These are phyloP conservation scores for Stemphylium beticola DNA, from an alignment of 2,329 filamentous ascomycete species.

Conservation along the genomic window DNA sequence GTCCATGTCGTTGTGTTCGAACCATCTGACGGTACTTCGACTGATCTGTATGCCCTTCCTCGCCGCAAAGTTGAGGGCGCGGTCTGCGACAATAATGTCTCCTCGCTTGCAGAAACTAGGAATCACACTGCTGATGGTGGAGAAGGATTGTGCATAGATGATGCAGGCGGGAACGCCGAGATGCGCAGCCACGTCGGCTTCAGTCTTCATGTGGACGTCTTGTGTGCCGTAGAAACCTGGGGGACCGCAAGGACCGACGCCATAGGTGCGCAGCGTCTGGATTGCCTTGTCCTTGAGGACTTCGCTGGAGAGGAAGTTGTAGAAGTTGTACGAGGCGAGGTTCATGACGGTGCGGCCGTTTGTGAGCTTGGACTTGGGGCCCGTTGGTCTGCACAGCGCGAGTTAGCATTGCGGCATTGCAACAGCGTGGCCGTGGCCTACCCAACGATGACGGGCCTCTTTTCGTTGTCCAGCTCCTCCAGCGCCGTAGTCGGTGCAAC, in stretches of 20 bases:
- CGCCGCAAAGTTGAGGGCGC: conserved; percentile 90
- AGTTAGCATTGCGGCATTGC: conserved; percentile 15
- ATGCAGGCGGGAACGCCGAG: conserved; percentile 89
- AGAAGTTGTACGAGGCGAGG: conserved; percentile 94
- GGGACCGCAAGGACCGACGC: conserved; percentile 94
- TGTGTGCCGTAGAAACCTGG: conserved; percentile 98
- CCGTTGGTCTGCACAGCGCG: conserved; percentile 69
- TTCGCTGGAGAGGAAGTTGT: conserved; percentile 94
- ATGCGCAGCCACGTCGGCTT: conserved; percentile 89
- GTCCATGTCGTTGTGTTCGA: conserved; percentile 93
- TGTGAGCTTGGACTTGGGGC: conserved; percentile 85
- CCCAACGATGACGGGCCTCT: conserved; percentile 86
- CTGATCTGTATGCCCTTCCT: conserved; percentile 94
- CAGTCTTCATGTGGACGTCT: conserved; percentile 96
- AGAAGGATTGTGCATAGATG: conserved; percentile 94
- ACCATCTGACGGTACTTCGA: conserved; percentile 90
- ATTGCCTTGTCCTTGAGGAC: conserved; percentile 94
- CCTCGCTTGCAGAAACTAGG: conserved; percentile 96
- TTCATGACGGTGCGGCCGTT: conserved; percentile 92
- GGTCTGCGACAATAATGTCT: conserved; percentile 95
- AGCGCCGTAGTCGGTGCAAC: conserved; percentile 75
- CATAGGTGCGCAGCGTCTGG: conserved; percentile 90
- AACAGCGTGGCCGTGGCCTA: conserved; percentile 49
- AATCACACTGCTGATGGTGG: conserved; percentile 95
- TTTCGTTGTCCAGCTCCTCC: conserved; percentile 84